Conservation (phyloP, 2,329 filamentous ascomycete genomes). For the Talaromyces sp. region DNA sequence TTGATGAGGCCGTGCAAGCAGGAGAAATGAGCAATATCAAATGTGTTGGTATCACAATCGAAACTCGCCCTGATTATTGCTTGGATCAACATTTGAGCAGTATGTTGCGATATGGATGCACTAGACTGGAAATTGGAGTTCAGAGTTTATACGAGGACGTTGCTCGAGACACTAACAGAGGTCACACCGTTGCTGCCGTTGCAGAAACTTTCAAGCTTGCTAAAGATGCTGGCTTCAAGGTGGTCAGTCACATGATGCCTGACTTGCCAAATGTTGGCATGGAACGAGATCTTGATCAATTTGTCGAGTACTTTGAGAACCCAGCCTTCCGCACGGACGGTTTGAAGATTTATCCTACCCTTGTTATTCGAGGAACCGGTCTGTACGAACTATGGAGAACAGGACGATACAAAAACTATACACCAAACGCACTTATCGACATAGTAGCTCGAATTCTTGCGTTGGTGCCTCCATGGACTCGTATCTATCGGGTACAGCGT, state of each 20-base stretch:
- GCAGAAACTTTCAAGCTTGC: slow-evolving; percentile 96
- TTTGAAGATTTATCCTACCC: slow-evolving; percentile 94
- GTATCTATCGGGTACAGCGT: slow-evolving; percentile 96
- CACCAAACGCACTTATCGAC: slow-evolving; percentile 92
- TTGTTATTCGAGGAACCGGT: slow-evolving; percentile 94
- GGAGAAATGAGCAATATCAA: slow-evolving; percentile 97
- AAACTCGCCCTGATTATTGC: slow-evolving; percentile 95
- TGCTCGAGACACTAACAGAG: slow-evolving; percentile 94
- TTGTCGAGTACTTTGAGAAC: slow-evolving; percentile 96
- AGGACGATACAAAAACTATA: slow-evolving; percentile 97
- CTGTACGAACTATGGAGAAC: slow-evolving; percentile 97
- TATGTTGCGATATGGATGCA: slow-evolving; percentile 98
- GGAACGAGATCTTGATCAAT: slow-evolving; percentile 95
- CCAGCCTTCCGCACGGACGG: slow-evolving; percentile 95
- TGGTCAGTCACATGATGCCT: slow-evolving; percentile 99
- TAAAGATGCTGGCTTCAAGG: slow-evolving; percentile 98
- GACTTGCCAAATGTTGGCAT: slow-evolving; percentile 97
- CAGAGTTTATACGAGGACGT: slow-evolving; percentile 98
- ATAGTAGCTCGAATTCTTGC: slow-evolving; percentile 94
- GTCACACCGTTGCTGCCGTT: slow-evolving; percentile 91
- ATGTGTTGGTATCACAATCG: slow-evolving; percentile 97
- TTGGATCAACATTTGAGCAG: slow-evolving; percentile 89
- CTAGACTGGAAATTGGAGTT: slow-evolving; percentile 87
- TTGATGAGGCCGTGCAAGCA: slow-evolving; percentile 91
- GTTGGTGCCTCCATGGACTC: slow-evolving; percentile 92